These are phyloP conservation scores for Aspergillus candidus DNA, from an alignment of 2,329 filamentous ascomycete genomes.

Conservation along the genomic window DNA sequence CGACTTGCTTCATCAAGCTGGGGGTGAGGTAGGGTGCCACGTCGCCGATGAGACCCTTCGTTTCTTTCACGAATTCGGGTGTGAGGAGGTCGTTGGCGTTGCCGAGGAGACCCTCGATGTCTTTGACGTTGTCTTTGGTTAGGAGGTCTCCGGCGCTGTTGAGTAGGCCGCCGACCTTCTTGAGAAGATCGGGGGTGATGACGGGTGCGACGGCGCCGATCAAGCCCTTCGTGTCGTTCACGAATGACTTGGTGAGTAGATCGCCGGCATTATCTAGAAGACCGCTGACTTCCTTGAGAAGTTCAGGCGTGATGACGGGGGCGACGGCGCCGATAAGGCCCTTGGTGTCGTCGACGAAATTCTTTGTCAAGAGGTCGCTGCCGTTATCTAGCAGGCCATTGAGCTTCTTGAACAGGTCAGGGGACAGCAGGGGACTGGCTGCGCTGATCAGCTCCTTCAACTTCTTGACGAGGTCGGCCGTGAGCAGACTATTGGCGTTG, in stretches of 20 bases:
- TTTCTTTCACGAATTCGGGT: conserved; percentile 21
- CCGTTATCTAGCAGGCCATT: conserved; percentile 17
- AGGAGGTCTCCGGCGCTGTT: conserved; percentile 20
- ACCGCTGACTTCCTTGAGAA: conserved; percentile 20
- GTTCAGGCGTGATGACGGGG: conserved; percentile 19
- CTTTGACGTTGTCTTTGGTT: conserved; percentile 18
- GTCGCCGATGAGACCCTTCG: conserved; percentile 16
- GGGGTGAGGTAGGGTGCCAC: conserved; percentile 22
- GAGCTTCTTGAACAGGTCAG: conserved; percentile 16
- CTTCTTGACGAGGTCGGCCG: conserved; percentile 25
- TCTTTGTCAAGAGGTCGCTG: conserved; percentile 26
- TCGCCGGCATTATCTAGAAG: conserved; percentile 22
- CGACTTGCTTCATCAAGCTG: conserved; percentile 19
- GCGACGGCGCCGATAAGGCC: conserved; percentile 17
- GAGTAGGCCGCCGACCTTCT: conserved; percentile 15
- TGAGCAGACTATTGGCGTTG: conserved; percentile 26
- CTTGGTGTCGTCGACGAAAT: conserved; percentile 24
- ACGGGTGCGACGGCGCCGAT: conserved; percentile 17
- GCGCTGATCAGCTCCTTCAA: conserved; percentile 15
- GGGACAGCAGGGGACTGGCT: conserved; percentile 14
- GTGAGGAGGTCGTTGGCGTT: conserved; percentile 18
- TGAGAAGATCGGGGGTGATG: conserved; percentile 19
- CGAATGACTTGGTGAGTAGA: conserved; percentile 27
- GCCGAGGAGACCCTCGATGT: conserved; percentile 15
- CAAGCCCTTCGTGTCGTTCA: conserved; percentile 19